Evolutionary conservation across 2,329 filamentous ascomycete species (phyloP), one percentile per base, ranked within the genome.

Genomic region (Trichoderma afroharzianum): DNA sequence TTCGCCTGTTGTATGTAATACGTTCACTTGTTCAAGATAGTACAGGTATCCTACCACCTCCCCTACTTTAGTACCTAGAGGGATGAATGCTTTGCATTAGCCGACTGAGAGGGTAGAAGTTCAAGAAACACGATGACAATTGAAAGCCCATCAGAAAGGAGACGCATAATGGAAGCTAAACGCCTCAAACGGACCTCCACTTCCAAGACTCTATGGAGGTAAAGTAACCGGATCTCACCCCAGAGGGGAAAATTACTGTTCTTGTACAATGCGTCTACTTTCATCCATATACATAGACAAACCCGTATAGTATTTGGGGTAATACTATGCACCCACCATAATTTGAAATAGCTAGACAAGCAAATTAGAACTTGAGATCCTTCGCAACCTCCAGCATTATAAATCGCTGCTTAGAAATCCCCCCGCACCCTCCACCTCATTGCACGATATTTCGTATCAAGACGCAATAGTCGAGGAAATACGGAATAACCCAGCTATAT

Each of bases 321-420:
- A 59, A n/a, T 33, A 30, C 30, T n/a, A 33, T 21, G 9, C 18
- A 28, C 50, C 64, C 47, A n/a, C n/a, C 43, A 18, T 58, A 21
- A 8, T 33, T 15, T 7, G 2, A 26, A 4, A 5, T 30, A 14
- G 12, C 32, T 33, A 68, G 9, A 14, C 33, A 47, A 43, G 5
- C 33, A 68, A 28, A 58, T 21, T 32, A 30, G 28, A 32, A 39
- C n/a, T 1, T 24, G 26, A 32, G 11, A 36, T 67, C 33, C 12
- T 61, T 55, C 12, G n/a, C 33, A 59, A 26, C 28, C 36, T 24
- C 53, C 30, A 24, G 26, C 12, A 68, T 68, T 61, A 59, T 47
- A 59, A 68, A 68, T 59, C 55, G 30, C 24, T 47, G 64, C 55
- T 68, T 68, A 68, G 55, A 68, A 68, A 68, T 68, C 64, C 64